Conservation (phyloP, 192 early-diverging fungal species). For the Coemansia sp. region DNA sequence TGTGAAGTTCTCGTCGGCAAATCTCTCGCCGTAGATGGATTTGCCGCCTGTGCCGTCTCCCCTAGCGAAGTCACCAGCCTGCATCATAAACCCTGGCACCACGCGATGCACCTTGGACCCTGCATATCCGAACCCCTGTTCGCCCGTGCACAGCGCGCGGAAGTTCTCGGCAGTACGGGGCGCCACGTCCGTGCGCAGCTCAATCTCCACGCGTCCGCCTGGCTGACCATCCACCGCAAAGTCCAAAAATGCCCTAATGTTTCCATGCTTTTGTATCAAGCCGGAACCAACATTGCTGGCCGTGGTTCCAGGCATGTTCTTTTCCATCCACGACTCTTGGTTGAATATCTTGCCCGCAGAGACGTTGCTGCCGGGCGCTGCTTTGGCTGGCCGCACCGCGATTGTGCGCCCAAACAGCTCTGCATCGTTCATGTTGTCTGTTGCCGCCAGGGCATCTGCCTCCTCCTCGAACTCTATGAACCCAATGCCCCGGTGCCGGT, state of each 20-base stretch:
- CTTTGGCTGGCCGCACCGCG: constrained; percentile 82
- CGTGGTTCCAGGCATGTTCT: constrained; percentile 13
- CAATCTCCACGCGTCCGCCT: constrained; percentile 32
- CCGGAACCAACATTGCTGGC: background rate
- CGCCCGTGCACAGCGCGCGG: constrained; percentile 41
- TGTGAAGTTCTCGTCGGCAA: constrained; percentile 76
- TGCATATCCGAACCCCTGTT: constrained; percentile 59
- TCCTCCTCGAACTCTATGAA: constrained; percentile 91
- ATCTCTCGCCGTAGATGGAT: constrained; percentile 76
- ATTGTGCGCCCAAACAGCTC: constrained; percentile 90
- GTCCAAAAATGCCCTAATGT: constrained; percentile 37
- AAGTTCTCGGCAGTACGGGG: constrained; percentile 45
- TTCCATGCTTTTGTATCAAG: background rate
- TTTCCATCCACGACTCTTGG: constrained; percentile 28
- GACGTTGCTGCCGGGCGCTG: constrained; percentile 33
- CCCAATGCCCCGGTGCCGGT: constrained; percentile 89
- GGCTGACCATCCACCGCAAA: constrained; percentile 33
- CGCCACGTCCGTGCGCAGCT: constrained; percentile 39
- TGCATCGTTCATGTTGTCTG: constrained; percentile 90
- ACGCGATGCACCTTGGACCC: constrained; percentile 82
- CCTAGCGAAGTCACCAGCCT: constrained; percentile 82
- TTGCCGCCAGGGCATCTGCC: constrained; percentile 83
- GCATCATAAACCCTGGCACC: constrained; percentile 86
- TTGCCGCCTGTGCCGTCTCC: constrained; percentile 81
- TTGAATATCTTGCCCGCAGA: constrained; percentile 23